These are phyloP conservation scores for Pichia sp. DNA, from an alignment of 1,139 yeast species.

Conservation along the genomic window DNA sequence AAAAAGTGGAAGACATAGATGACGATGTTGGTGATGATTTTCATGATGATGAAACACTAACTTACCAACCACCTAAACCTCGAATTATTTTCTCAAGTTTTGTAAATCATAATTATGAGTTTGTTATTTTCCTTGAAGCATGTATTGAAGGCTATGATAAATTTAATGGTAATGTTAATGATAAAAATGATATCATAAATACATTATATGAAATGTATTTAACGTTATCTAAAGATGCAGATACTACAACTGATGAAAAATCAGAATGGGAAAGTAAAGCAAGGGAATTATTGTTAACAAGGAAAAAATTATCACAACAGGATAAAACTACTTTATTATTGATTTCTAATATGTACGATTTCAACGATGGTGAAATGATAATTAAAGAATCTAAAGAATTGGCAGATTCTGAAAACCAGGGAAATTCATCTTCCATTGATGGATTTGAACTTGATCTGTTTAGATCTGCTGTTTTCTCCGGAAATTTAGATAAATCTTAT, in stretches of 20 bases:
- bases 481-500: constrained; percentile 52
- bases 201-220: constrained; percentile 82
- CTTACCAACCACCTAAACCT: constrained; percentile 90
- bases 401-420: constrained; percentile 12
- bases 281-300: constrained; percentile 34
- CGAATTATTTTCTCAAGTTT: constrained; percentile 81
- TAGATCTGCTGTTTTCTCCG: constrained; percentile 53
- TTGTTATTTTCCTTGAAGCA: constrained; percentile 91
- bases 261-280: constrained; percentile 65
- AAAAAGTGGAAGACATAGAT: not conserved
- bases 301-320: constrained; percentile 30
- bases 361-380: constrained; percentile 43
- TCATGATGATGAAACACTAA: constrained; percentile 36
- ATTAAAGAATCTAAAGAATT: constrained; percentile 27
- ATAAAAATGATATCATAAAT: constrained; percentile 63
- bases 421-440: constrained; percentile 19
- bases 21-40: constrained; percentile 14
- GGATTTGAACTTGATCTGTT: constrained; percentile 63
- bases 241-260: constrained; percentile 18
- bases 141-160: constrained; percentile 74
- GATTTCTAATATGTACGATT: constrained; percentile 59
- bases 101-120: constrained; percentile 75
- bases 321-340: constrained; percentile 59
- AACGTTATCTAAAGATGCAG: constrained; percentile 42
- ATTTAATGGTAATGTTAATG: constrained; percentile 66